Base-by-base conservation (phyloP, 371 early-diverging fungal genomes). In the Mortierella polycephala region DNA sequence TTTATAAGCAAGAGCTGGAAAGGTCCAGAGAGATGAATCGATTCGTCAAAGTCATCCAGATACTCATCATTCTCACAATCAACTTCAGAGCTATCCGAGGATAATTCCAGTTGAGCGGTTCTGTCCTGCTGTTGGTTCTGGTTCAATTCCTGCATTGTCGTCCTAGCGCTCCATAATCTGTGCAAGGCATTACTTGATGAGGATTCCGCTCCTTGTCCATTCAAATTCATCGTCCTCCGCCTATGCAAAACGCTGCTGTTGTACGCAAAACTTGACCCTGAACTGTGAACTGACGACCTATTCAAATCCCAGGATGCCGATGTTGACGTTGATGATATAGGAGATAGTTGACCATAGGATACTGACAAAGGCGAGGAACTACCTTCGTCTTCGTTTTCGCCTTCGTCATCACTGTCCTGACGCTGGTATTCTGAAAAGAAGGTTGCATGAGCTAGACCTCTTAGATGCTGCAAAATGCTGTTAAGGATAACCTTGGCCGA, bases 1-100 rank as follows among this genome's bases (percentile, higher is more conserved):
- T 68, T 76, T 21, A 71, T 71, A 20, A 76, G 60, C 11, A 76
- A 46, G 49, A 70, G 63, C 40, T 67, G 62, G 52, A 76, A 70
- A 1, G 76, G 71, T 44, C 37, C 37, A 1, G 72, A 50, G 8
- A 72, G 57, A 45, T 60, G 52, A 44, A 72, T 65, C 44, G 65
- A 46, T 6, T 42, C 50, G 41, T 64, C 69, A 44, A 60, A 71
- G 37, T 71, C 68, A 23, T 63, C 64, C 14, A 12, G 39, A 18
- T 18, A 42, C 23, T 67, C 64, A 0, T 62, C 74, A 18, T 30
- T 63, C 18, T 67, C 64, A 0, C 8, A 49, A 30, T 47, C 21
- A 14, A 12, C 18, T 10, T 62, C 64, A 14, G 46, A 57, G n/a
- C 50, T 50, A 13, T 62, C 60, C 13, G 11, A 41, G 10, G 18